Evolutionary conservation across 139 green algal species (phyloP).

Genomic region (Coccomyxa sp.): DNA sequence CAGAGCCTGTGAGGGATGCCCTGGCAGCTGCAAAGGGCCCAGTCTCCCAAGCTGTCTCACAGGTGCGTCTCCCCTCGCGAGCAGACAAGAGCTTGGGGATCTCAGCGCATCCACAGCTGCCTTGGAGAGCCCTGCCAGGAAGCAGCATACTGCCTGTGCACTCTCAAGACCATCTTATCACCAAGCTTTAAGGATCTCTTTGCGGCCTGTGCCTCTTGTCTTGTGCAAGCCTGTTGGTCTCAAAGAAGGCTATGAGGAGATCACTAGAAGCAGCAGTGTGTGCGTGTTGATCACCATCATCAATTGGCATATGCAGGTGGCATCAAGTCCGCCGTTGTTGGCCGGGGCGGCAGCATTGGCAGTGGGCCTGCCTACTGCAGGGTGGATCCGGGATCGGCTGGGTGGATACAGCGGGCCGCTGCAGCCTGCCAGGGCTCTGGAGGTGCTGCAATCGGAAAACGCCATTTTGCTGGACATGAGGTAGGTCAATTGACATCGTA

Average conservation of each 20-base stretch:
- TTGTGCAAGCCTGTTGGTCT: background rate
- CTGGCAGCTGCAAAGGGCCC: background rate
- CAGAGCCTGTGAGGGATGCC: background rate
- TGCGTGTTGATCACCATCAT: background rate
- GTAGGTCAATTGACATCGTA: background rate
- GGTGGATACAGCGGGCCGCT: slow-evolving; percentile 5
- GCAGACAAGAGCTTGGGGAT: background rate
- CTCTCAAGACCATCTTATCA: background rate
- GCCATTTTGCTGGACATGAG: slow-evolving; percentile 4
- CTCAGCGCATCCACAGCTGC: background rate
- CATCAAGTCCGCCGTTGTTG: background rate
- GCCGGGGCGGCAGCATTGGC: background rate
- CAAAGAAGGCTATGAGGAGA: background rate
- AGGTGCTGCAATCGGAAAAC: slow-evolving; percentile 5
- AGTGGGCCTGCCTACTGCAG: background rate
- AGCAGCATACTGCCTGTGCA: background rate
- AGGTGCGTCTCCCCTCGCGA: background rate
- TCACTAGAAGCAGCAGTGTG: background rate
- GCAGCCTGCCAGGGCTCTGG: background rate
- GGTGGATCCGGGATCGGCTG: background rate
- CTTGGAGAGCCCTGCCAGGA: background rate
- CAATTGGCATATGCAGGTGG: background rate
- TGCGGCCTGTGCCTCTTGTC: background rate
- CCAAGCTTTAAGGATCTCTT: background rate
- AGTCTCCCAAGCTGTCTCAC: background rate